Evolutionary conservation across 345 rosid species (phyloP).

Genomic region (Eucalyptus viminalis): DNA sequence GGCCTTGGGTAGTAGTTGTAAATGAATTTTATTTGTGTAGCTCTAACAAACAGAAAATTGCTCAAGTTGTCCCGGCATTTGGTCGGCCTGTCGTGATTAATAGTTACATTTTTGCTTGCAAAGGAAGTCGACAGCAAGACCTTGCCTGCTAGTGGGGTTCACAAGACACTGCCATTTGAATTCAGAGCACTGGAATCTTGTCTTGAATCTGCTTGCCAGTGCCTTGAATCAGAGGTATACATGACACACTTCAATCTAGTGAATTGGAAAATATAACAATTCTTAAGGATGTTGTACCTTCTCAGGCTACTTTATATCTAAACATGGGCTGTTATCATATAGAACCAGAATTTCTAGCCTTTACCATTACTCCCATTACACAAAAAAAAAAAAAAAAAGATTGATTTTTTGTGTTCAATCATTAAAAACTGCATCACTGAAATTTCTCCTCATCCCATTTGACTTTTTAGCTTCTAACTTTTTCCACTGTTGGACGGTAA

Average conservation of each 20-base stretch:
- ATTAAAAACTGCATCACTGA: not conserved
- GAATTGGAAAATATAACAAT: not conserved
- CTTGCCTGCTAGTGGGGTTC: not conserved
- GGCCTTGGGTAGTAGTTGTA: not conserved
- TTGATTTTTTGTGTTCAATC: not conserved
- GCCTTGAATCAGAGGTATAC: slow-evolving; percentile 62
- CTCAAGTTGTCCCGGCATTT: not conserved
- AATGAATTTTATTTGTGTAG: not conserved
- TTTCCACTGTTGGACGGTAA: not conserved
- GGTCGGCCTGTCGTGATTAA: not conserved
- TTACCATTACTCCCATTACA: not conserved
- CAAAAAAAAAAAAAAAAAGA: not conserved
- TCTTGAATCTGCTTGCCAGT: slow-evolving; percentile 63
- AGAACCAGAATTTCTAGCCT: not conserved
- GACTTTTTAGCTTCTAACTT: not conserved
- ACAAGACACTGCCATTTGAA: slow-evolving; percentile 52
- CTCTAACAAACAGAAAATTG: not conserved
- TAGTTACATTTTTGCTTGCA: not conserved
- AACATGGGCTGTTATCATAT: not conserved
- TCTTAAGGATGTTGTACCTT: not conserved
- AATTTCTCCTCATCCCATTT: not conserved
- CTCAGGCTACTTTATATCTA: not conserved
- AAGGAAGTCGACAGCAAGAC: not conserved
- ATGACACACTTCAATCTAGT: not conserved
- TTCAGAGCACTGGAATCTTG: slow-evolving; percentile 70